Evolutionary conservation across 2,329 filamentous ascomycete species (phyloP), one percentile per base, ranked within the genome.

Genomic region (Hortaea sp.): DNA sequence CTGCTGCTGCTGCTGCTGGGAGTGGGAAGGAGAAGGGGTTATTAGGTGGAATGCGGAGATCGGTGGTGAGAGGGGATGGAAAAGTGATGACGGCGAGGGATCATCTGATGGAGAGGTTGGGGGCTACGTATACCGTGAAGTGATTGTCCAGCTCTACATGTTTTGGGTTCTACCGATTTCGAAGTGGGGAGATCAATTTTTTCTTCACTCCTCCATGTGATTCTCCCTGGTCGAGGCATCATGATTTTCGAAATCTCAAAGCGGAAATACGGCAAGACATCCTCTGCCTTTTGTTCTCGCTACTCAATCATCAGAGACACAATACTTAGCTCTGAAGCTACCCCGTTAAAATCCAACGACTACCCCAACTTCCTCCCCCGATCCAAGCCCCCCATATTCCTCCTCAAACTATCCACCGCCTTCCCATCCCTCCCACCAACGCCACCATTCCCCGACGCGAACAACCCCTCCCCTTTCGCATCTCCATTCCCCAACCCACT

Each of bases 31-130:
- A 35, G 4, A 35, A 4, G 9, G 9, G 32, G 32, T 2, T 35
- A 35, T 2, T 9, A 35, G 32, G 32, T 3, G 32, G n/a, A 35
- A 35, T 46, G 49, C 56, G 32, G 32, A 56, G 54, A 1, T 53
- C 12, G 38, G 39, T 41, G 58, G 47, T 38, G 62, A 66, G 64
- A 47, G 63, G 58, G 44, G 62, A 59, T 13, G 65, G 66, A 30
- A 67, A 68, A 63, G 65, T 71, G 10, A 63, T 80, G 56, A 82
- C 78, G 30, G 78, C 78, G 1, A 69, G 66, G 51, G 73, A 78
- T 57, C 78, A 82, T 70, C 62, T 82, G 61, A 69, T 74, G 55
- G 66, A 71, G 47, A 66, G 78, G 50, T 58, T 82, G 58, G 72
- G 70, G 44, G 77, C 76, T 20, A 81, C 79, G 1, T 82, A 81